Evolutionary conservation across 495 filamentous ascomycete genomes (phyloP), one percentile per base, ranked within the genome.

Genomic region (Tuber magnatum): DNA sequence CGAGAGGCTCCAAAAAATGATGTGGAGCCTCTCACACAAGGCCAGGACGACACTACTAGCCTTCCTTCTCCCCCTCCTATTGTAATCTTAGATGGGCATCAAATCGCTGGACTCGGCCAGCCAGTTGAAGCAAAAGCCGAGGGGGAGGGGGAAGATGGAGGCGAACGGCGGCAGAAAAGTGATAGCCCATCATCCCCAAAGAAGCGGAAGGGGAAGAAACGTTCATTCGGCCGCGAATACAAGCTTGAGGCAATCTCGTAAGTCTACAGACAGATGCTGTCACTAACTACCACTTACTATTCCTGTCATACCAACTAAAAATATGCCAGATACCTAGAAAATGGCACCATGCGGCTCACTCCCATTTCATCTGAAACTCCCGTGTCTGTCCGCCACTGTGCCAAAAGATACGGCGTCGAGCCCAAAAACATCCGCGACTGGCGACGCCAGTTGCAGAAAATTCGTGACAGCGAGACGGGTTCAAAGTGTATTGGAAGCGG

Each of bases 381-480:
- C 35, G 77, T 79, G 16, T 79, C 77, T 69, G 77, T 79, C 56
- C 77, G 77, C 41, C 77, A 79, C 75, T 79, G 75, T 44, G 77
- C 77, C 16, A 79, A 79, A 78, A 79, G 74, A 40, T 79, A 78
- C 39, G 77, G 77, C 40, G 77, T 79, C 73, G 77, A 79, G 44
- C 77, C 77, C 24, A 79, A 79, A 38, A 79, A 79, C 48, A 79
- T 79, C n/a, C 77, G 77, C 74, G 77, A 79, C 77, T 79, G 77
- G 77, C 71, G 77, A 61, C 75, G 77, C 42, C 77, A 79, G 69
- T 75, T 79, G 71, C 76, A 78, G 70, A 79, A 79, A 71, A 79
- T 79, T 39, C 75, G 77, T 32, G 77, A 75, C 28, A 77, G 75
- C 43, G 77, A 79, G 69, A 76, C 71, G 28, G 77, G 77, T 20